Evolutionary conservation across 495 filamentous ascomycete species (phyloP).

Genomic region (Tuber aestivum): DNA sequence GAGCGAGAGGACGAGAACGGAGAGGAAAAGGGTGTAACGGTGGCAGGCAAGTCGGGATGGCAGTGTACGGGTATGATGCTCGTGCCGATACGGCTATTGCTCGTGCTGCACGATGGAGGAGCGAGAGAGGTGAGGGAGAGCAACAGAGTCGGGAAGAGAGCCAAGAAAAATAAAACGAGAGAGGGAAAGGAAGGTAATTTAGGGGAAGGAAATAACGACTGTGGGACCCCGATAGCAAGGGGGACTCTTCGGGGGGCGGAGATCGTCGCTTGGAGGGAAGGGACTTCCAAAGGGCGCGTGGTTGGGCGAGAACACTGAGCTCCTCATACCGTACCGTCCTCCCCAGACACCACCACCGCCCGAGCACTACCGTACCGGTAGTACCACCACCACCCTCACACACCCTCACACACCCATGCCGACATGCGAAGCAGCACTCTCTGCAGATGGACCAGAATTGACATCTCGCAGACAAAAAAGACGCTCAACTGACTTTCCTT

Average conservation of each 20-base stretch:
- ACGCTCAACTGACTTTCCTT: neutral
- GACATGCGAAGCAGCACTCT: neutral
- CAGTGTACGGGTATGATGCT: too few species aligned
- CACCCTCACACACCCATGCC: neutral
- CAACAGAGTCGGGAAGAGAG: neutral
- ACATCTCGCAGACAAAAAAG: neutral
- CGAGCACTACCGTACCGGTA: too few species aligned
- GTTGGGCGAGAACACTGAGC: neutral
- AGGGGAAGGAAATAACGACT: neutral
- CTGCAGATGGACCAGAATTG: neutral
- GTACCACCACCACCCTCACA: neutral
- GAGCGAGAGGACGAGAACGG: neutral
- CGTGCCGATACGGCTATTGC: neutral
- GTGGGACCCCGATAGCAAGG: neutral
- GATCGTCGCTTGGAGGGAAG: neutral
- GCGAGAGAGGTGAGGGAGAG: slow-evolving; percentile 1
- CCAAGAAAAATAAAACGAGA: neutral
- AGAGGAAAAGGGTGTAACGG: neutral
- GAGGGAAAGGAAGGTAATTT: neutral
- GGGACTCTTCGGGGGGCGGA: neutral
- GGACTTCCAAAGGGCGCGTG: neutral
- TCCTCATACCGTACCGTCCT: neutral
- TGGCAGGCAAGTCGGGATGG: neutral
- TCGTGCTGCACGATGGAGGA: neutral
- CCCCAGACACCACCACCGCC: neutral